Percentiles rank a stretch among this genome's conserved stretches.
phyloP scores from a whole-genome alignment of 176 grass and related monocot genomes.

The Poa pratensis region DNA sequence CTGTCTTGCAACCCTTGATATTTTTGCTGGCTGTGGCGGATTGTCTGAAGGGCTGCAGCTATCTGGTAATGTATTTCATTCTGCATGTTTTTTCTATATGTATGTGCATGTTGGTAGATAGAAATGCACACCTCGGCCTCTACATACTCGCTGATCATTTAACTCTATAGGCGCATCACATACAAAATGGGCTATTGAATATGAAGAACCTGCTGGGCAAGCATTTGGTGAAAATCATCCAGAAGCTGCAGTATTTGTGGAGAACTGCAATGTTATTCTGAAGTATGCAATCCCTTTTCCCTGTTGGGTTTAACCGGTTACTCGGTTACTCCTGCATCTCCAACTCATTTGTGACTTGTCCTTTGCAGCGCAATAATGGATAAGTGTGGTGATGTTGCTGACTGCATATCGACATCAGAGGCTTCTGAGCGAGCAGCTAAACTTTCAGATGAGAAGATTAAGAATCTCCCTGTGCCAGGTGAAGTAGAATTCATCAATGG shows the following conservation, averaged over 20 bases:
- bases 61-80: slow-evolving; percentile 55
- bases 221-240: slow-evolving; percentile 79
- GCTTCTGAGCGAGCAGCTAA: slow-evolving; percentile 54
- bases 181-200: slow-evolving; percentile 90
- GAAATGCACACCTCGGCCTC: neutral
- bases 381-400: slow-evolving; percentile 70
- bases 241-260: slow-evolving; percentile 68
- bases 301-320: neutral
- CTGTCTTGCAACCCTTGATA: too few relatives aligned
- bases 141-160: slow-evolving; percentile 31
- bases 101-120: slow-evolving; percentile 17
- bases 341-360: neutral
- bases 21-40: slow-evolving; percentile 51
- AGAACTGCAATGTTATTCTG: slow-evolving; percentile 84
- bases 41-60: slow-evolving; percentile 71
- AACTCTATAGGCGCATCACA: slow-evolving; percentile 56
- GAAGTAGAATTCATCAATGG: slow-evolving; percentile 90
- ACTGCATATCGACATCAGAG: slow-evolving; percentile 60
- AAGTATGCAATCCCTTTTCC: slow-evolving; percentile 42
- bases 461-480: slow-evolving; percentile 65
- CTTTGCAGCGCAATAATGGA: slow-evolving; percentile 69
- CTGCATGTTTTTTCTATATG: neutral
- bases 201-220: slow-evolving; percentile 75
- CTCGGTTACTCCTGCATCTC: neutral
- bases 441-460: slow-evolving; percentile 56